phyloP scores from a whole-genome alignment of 768 basidiomycete genomes.

The Suillus bovinus region DNA sequence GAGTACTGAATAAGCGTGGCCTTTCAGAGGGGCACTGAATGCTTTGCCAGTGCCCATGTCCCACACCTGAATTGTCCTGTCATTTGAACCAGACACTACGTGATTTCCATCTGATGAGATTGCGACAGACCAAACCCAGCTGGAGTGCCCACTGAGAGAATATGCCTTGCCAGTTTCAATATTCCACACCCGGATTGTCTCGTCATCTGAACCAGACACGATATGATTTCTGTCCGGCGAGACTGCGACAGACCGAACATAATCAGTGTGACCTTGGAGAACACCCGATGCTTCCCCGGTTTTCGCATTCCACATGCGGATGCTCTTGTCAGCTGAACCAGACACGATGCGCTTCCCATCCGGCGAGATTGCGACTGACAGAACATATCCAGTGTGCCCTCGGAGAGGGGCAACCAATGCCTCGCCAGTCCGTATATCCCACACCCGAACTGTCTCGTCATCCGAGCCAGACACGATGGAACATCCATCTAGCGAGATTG shows the following conservation, averaged over 20 bases:
- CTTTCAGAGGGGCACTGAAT: background rate
- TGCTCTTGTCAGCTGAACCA: slow-evolving; percentile 5
- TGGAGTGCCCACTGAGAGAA: too few species aligned
- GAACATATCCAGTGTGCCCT: background rate
- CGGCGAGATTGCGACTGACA: background rate
- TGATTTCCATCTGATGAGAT: too few species aligned
- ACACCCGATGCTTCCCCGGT: background rate
- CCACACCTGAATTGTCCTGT: background rate
- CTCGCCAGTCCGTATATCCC: background rate
- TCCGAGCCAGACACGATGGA: background rate
- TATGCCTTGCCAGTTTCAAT: background rate
- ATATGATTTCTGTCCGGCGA: background rate
- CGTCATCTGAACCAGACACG: too few species aligned
- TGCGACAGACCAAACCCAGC: too few species aligned
- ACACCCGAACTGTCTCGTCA: background rate
- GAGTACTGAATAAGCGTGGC: background rate
- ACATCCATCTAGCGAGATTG: background rate
- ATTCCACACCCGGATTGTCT: background rate
- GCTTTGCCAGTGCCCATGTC: background rate
- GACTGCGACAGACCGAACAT: background rate
- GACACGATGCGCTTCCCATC: slow-evolving; percentile 7
- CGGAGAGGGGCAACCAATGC: background rate
- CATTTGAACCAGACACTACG: too few species aligned
- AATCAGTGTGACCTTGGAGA: background rate
- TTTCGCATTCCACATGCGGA: background rate